Evolutionary conservation across 257 asterid genomes (phyloP).

Genomic region (Ajuga chamaepitys): DNA sequence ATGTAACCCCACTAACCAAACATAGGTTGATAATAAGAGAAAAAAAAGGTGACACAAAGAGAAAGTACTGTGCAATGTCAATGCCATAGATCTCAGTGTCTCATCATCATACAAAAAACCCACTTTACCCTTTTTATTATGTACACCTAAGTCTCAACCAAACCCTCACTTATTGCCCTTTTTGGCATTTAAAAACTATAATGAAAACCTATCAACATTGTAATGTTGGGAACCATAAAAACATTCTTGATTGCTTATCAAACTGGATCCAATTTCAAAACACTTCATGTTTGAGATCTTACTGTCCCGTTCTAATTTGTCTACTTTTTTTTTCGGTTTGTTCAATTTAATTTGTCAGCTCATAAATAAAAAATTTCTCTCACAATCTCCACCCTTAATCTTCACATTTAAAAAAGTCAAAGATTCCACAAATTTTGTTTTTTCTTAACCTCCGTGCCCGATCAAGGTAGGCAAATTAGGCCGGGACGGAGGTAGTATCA

Average conservation of each 20-base stretch:
- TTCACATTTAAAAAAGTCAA: no score
- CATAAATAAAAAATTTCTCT: no score
- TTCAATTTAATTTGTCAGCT: no score
- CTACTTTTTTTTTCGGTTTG: no score
- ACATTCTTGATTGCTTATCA: slow-evolving; percentile 6
- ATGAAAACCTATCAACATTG: slow-evolving; percentile 4
- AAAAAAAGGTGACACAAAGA: slow-evolving; percentile 20
- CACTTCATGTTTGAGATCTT: no score
- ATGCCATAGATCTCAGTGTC: slow-evolving; percentile 59
- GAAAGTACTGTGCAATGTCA: slow-evolving; percentile 47
- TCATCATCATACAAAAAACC: slow-evolving; percentile 34
- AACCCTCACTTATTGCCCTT: slow-evolving; percentile 14
- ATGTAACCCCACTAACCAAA: slow-evolving; percentile 33
- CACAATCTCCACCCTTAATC: no score
- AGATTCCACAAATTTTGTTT: no score
- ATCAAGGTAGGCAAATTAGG: no score
- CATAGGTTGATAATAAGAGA: slow-evolving; percentile 13
- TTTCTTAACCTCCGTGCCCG: no score
- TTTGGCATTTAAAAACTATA: slow-evolving; percentile 4
- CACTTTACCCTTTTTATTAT: slow-evolving; percentile 19
- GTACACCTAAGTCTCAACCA: slow-evolving; percentile 14
- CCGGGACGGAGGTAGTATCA: no score
- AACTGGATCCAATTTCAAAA: background rate
- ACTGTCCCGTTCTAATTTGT: no score
- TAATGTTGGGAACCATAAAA: slow-evolving; percentile 20